Evolutionary conservation across 1,284 basidiomycete species (phyloP), one percentile per base, ranked within the genome.

Genomic region (Macrocystidia cucumis): DNA sequence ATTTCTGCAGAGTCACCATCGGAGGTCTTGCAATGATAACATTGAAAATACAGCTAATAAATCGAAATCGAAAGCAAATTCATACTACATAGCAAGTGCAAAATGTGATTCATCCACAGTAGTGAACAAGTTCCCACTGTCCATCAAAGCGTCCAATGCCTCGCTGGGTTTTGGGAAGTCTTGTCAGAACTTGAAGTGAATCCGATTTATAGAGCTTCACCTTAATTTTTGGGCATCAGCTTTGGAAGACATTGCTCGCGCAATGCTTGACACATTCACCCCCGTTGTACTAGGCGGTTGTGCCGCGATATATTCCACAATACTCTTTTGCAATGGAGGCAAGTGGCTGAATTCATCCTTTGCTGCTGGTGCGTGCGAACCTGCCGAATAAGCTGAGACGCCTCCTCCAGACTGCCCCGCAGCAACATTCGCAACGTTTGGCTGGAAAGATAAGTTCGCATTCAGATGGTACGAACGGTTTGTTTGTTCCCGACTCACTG

Each of bases 51-150:
- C n/a, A n/a, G n/a, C n/a, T n/a, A n/a, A n/a, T n/a, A n/a, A n/a
- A n/a, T n/a, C n/a, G n/a, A n/a, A n/a, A n/a, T n/a, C n/a, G n/a
- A n/a, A n/a, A n/a, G n/a, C n/a, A n/a, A n/a, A n/a, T n/a, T n/a
- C n/a, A n/a, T n/a, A n/a, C n/a, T n/a, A n/a, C n/a, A n/a, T n/a
- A n/a, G n/a, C n/a, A n/a, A n/a, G n/a, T n/a, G n/a, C n/a, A 18
- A 73, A 77, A 44, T 78, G 74, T 7, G 67, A 71, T 27, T 85
- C 78, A 50, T 86, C 80, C 31, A 74, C 65, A 1, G 81, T 81
- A 30, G 72, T 75, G 49, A 70, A 88, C 36, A 90, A 61, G 42
- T 70, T 55, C 0, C 84, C 86, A 2, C 81, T 72, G 23, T 77
- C 71, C 60, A 83, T 74, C 34, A 92, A 62, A 34, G 57, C 56